phyloP scores from a whole-genome alignment of 495 filamentous ascomycete genomes.

The Aspergillus ostianus region DNA sequence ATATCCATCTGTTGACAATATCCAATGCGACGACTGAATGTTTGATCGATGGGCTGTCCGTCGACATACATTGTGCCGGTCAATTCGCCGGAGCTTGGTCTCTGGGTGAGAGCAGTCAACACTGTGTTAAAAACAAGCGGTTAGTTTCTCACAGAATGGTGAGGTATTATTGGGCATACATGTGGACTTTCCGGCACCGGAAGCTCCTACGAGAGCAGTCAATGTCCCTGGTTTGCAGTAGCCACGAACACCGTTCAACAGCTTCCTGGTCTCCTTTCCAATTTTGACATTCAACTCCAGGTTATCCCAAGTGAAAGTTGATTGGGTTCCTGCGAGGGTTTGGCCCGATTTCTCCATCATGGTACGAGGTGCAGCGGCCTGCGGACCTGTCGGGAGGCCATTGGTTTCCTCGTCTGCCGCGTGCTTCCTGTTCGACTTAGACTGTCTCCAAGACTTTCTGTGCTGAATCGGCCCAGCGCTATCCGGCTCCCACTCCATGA shows the following conservation, averaged over 20 bases:
- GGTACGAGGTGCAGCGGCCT: conserved; percentile 14
- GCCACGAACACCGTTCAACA: conserved; percentile 69
- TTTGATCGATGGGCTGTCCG: conserved; percentile 59
- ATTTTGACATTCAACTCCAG: conserved; percentile 63
- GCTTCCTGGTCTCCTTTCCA: conserved; percentile 60
- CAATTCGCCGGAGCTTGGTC: conserved; percentile 76
- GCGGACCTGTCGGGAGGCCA: conserved; percentile 22
- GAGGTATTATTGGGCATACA: conserved; percentile 42
- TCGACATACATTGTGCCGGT: conserved; percentile 72
- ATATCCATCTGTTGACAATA: conserved; percentile 89
- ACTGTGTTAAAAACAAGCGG: conserved; percentile 29
- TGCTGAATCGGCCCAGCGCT: conserved; percentile 60
- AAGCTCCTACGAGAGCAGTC: conserved; percentile 82
- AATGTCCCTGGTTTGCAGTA: conserved; percentile 76
- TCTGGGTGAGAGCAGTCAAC: conserved; percentile 72
- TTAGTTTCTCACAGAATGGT: conserved; percentile 1
- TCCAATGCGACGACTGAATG: conserved; percentile 76
- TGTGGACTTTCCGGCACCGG: conserved; percentile 82
- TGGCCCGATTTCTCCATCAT: conserved; percentile 23
- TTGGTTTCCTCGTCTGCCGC: conserved; percentile 49
- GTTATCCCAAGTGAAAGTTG: conserved; percentile 50
- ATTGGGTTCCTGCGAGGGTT: conserved; percentile 48
- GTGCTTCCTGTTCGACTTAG: conserved; percentile 39
- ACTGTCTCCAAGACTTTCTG: conserved; percentile 50
- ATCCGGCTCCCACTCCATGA: conserved; percentile 56